phyloP scores from a whole-genome alignment of 306 rosid genomes.

The Quercus gilva region DNA sequence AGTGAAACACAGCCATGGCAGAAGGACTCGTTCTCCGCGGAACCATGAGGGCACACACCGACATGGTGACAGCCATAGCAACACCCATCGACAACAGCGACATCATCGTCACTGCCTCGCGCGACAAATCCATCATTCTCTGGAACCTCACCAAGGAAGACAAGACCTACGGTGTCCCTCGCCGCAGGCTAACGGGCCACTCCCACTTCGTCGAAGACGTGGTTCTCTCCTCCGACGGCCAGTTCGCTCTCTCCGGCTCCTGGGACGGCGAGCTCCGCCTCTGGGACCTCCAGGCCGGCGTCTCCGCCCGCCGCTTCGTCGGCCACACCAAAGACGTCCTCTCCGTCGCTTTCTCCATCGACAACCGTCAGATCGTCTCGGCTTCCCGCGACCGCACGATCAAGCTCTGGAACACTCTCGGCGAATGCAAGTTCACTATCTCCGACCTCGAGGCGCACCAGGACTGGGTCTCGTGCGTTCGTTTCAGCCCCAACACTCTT shows the following conservation, averaged over 20 bases:
- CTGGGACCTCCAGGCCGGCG: constrained; percentile 83
- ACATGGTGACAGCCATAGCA: constrained; percentile 91
- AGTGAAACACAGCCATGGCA: constrained; percentile 32
- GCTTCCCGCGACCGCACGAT: constrained; percentile 97
- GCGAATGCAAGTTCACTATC: constrained; percentile 94
- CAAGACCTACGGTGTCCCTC: constrained; percentile 86
- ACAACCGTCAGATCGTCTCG: constrained; percentile 97
- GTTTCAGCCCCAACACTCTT: constrained; percentile 68
- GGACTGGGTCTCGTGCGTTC: constrained; percentile 92
- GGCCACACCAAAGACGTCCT: constrained; percentile 97
- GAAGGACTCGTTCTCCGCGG: constrained; percentile 81
- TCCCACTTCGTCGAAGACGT: constrained; percentile 91
- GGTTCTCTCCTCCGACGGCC: constrained; percentile 95
- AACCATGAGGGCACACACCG: constrained; percentile 94
- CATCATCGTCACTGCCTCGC: constrained; percentile 82
- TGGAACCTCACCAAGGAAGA: constrained; percentile 94
- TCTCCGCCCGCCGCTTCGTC: constrained; percentile 81
- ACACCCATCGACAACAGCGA: constrained; percentile 85
- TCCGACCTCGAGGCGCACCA: constrained; percentile 70
- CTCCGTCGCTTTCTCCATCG: constrained; percentile 89
- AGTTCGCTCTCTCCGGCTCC: constrained; percentile 96
- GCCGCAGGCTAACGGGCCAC: constrained; percentile 89
- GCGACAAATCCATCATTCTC: constrained; percentile 87
- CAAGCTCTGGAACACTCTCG: constrained; percentile 96
- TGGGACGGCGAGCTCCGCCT: constrained; percentile 99